Base-by-base conservation (phyloP, 164 flowering plant genomes). In the Aristolochia fimbriata region DNA sequence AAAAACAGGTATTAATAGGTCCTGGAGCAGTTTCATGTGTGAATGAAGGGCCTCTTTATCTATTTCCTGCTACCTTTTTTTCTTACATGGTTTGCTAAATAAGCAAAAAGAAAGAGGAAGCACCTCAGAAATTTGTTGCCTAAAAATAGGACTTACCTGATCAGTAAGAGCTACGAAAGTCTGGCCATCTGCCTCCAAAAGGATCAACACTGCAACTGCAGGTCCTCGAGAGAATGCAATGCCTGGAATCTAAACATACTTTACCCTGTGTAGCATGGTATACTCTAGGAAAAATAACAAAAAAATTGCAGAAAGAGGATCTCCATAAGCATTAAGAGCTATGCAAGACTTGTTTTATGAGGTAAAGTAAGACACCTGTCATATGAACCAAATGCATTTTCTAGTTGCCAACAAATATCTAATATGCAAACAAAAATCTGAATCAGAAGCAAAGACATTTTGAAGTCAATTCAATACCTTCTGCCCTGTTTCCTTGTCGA, bases 151-250 rank as follows among this genome's bases (percentile, higher is more conserved):
- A 22, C 21, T 20, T 70, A 92, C 98, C 94, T 92, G 98, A 63
- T 92, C 96, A 21, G 97, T 87, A 43, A 92, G 91, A 70, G 89
- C 79, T 61, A 84, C 94, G 70, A 77, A 89, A 27, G 90, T 85
- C 70, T 81, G 80, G n/a, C 78, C 90, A 46, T 71, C 94, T 0
- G 87, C 79, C 1, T 87, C 85, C 76, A 92, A 71, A 59, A 92
- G 91, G 57, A 92, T 82, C 58, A 92, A 78, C 61, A 89, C 84
- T 48, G 96, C 88, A 49, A 92, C 94, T 77, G 97, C 91, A 45
- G 91, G 91, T 54, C 98, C 98, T 70, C 98, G 78, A 37, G 97
- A 81, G 72, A 92, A 92, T 25, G 87, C 98, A 62, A 92, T 86
- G 63, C 98, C 98, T 71, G 97, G 98, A 77, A 92, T 79, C 96